These are phyloP conservation scores for Musa acuminata DNA, from an alignment of 176 grass and related monocot genomes.

Conservation along the genomic window DNA sequence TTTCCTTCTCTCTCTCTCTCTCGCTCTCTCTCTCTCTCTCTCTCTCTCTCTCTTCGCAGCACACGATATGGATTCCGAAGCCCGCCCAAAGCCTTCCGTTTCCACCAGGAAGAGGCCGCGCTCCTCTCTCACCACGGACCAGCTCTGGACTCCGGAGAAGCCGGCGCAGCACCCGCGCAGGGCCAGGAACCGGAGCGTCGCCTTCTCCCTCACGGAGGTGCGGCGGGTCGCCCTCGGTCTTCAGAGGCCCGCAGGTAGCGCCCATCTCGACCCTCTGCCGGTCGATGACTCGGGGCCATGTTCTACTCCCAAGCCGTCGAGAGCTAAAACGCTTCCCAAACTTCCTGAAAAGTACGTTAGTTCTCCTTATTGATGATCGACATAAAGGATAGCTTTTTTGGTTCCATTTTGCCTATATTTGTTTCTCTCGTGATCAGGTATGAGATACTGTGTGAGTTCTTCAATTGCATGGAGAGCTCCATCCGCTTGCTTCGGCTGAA, in stretches of 20 bases:
- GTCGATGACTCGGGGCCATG: slow-evolving; percentile 14
- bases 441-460: slow-evolving; percentile 65
- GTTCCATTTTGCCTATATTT: background rate
- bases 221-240: slow-evolving; percentile 39
- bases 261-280: slow-evolving; percentile 15
- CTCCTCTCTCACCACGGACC: background rate
- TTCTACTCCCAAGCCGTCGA: slow-evolving; percentile 15
- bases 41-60: background rate
- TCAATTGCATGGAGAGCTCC: slow-evolving; percentile 73
- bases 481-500: slow-evolving; percentile 62
- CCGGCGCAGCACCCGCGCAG: slow-evolving; percentile 21
- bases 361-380: background rate
- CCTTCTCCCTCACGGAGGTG: slow-evolving; percentile 56
- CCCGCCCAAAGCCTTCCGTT: background rate
- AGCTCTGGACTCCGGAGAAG: slow-evolving; percentile 48
- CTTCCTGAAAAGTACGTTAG: slow-evolving; percentile 56
- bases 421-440: slow-evolving; percentile 32
- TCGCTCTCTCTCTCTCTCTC: no score
- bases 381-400: background rate
- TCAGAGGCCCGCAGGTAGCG: background rate
- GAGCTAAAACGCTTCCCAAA: slow-evolving; percentile 33
- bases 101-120: background rate
- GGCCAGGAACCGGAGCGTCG: slow-evolving; percentile 32
- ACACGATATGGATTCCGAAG: background rate
- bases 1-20: no score